Base-by-base conservation (phyloP, 2,329 filamentous ascomycete genomes). In the Penicillium digitatum region DNA sequence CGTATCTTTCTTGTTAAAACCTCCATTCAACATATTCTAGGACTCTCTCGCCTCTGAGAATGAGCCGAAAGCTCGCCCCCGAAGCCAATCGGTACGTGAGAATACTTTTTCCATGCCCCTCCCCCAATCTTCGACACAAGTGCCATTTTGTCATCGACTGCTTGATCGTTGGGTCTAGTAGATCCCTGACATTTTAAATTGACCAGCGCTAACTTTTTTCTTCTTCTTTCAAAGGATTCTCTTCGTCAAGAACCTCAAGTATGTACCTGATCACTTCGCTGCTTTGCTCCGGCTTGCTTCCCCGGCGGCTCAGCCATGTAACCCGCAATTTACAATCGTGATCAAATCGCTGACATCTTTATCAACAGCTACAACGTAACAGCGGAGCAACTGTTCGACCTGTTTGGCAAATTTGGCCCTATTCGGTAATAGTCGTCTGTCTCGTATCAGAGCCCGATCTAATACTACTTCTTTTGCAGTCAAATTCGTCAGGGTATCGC, bases 181-280 rank as follows among this genome's bases (percentile, higher is more conserved):
- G 37, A 51, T 49, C 29, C 29, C 8, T 24, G 27, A 11, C 61
- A 31, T 9, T 18, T 24, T n/a, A 10, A 11, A 39, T n/a, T 40
- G 47, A 39, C 31, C 27, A 29, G 43, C 38, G 39, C 57, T 61
- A 58, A 60, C 35, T 29, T 16, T 6, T 20, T 35, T 37, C 20
- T 46, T 9, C 12, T 31, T 43, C 29, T 18, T 11, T 27, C 63
- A 61, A 67, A 96, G 93, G 87, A 93, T 94, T 87, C 89, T 99
- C 82, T 97, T 97, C 85, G 93, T 97, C 72, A 97, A 97, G 90
- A 97, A 99, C 85, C 85, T 97, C 81, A 95, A 89, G 90, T 95
- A 77, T 66, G 81, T 78, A 55, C 52, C 42, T 49, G n/a, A 42
- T 44, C 46, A 47, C 26, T 53, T 53, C 35, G 48, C 18, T 44